Percentiles rank a stretch among this genome's conserved stretches.
These are phyloP conservation scores for Pestalotiopsis sp. DNA, from an alignment of 2,329 filamentous ascomycete species.

Conservation along the genomic window DNA sequence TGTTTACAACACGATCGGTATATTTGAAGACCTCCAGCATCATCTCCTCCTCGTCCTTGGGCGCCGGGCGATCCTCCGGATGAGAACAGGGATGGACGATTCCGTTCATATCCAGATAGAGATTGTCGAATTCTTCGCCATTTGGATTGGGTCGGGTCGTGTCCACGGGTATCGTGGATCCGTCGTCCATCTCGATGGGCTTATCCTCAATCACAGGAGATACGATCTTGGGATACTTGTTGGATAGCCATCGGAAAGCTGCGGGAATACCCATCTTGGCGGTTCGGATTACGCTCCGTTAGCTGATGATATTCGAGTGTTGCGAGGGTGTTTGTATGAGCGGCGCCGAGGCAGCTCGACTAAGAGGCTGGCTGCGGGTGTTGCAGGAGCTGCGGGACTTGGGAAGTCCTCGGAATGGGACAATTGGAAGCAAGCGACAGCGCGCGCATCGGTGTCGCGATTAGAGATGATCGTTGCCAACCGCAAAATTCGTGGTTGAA, in stretches of 20 bases:
- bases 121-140: constrained; percentile 95
- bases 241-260: constrained; percentile 94
- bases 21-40: constrained; percentile 98
- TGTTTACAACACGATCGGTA: constrained; percentile 97
- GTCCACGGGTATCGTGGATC: constrained; percentile 82
- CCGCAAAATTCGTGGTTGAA: neutral
- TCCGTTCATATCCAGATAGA: constrained; percentile 99
- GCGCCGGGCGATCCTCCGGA: constrained; percentile 88
- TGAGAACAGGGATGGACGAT: constrained; percentile 99
- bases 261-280: constrained; percentile 86
- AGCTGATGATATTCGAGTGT: neutral
- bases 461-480: neutral
- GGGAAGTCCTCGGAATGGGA: neutral
- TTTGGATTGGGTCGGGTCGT: constrained; percentile 87
- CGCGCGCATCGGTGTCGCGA: neutral
- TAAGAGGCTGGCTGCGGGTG: neutral
- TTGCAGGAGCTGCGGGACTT: neutral
- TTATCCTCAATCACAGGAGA: constrained; percentile 87
- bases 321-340: neutral
- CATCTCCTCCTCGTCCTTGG: constrained; percentile 97
- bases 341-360: neutral
- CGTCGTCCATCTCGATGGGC: constrained; percentile 78
- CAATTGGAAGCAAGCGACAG: neutral
- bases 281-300: constrained; percentile 1
- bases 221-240: constrained; percentile 97